Base-by-base conservation (phyloP, 1,284 basidiomycete species). In the Apiotrichum sp. region DNA sequence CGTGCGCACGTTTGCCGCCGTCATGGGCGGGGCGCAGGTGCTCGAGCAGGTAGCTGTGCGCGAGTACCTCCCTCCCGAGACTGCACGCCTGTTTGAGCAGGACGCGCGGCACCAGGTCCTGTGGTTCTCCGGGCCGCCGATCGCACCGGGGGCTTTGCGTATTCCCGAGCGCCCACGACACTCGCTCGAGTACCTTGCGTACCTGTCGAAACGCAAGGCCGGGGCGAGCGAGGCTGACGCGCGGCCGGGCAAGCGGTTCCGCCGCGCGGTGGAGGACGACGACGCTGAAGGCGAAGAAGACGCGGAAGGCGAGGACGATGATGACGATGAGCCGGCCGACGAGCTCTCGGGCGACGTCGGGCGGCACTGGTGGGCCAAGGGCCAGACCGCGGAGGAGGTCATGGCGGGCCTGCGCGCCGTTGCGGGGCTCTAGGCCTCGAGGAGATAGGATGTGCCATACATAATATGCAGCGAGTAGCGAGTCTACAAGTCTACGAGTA, bases 71-170 rank as follows among this genome's bases (percentile, higher is more conserved):
- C 69, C 72, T 3, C 42, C 55, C 1, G 69, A 72, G 9, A 73
- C 69, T 31, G 89, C 83, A 4, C 82, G 82, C 58, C 79, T 87
- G 52, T 92, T 93, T 65, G 88, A 91, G 62, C 82, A 87, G 13
- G 89, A 92, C 65, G 83, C 88, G 52, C 87, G 88, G 35, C 86
- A 87, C 65, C 84, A 90, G 69, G 80, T 92, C 4, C 77, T 93
- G 35, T 93, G 90, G 90, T 93, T 93, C 70, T 82, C 87, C 2
- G 86, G 85, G 0, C 85, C 89, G 8, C 90, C 90, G 0, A 68
- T 89, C 56, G 82, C 89, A 62, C 66, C 62, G 2, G 70, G 71
- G 6, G 57, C 67, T 0, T 72, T 84, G 4, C 50, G 60, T 3
- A 55, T 71, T 11, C 68, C 71, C 0, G 42, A 61, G 16, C 63